phyloP scores from a whole-genome alignment of 2,329 filamentous ascomycete species.

The Ophiostoma ips region DNA sequence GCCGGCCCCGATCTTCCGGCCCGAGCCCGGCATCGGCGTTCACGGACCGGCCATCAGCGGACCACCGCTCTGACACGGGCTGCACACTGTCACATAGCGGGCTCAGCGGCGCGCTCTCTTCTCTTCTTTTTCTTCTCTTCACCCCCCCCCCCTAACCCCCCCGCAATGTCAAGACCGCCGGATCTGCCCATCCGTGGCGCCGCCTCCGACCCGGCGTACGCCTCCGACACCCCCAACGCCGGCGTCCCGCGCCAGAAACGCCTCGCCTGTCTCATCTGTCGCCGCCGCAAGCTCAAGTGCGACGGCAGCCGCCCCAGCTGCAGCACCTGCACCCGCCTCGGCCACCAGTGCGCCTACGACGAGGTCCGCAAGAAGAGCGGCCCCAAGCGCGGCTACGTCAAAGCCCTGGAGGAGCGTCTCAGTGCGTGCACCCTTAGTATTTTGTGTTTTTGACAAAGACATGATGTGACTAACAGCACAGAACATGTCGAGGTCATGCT shows the following conservation, averaged over 20 bases:
- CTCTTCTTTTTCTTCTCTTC: neutral
- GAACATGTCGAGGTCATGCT: conserved; percentile 88
- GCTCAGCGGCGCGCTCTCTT: too few relatives aligned
- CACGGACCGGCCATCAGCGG: too few relatives aligned
- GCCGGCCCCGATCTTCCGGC: too few relatives aligned
- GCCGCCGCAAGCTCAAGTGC: conserved; percentile 83
- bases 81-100: too few relatives aligned
- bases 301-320: conserved; percentile 76
- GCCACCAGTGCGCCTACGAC: conserved; percentile 80
- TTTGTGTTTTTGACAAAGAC: neutral
- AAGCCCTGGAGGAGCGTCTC: conserved; percentile 80
- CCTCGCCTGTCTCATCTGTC: conserved; percentile 86
- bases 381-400: conserved; percentile 87
- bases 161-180: conserved; percentile 17
- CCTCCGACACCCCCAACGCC: conserved; percentile 28
- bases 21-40: too few relatives aligned
- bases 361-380: conserved; percentile 90
- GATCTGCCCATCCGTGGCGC: conserved; percentile 12
- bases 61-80: too few relatives aligned
- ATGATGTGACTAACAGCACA: conserved; percentile 21
- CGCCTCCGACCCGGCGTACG: conserved; percentile 3
- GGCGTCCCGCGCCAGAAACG: conserved; percentile 70
- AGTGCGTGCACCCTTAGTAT: too few relatives aligned
- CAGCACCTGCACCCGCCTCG: conserved; percentile 74
- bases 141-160: neutral